Base-by-base conservation (phyloP, 306 rosid genomes). In the Dryas drummondii region DNA sequence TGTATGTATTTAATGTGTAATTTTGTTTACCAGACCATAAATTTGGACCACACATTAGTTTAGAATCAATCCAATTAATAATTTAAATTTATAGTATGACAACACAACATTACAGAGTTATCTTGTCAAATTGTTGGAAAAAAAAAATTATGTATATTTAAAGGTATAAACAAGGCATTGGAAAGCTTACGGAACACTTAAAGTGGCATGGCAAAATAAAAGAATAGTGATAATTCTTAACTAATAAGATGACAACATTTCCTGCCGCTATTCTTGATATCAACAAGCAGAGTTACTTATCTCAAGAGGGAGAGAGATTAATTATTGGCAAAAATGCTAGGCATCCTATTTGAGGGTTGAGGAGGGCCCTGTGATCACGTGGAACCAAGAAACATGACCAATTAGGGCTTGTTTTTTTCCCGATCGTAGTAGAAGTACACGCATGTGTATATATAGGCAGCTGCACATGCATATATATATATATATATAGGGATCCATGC, bases 401-500 rank as follows among this genome's bases (percentile, higher is more conserved):
- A 56, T 60, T 12, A 15, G 22, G n/a, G 9, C 3, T n/a, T 7
- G 11, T 42, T 26, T 42, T 41, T 26, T 4, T 53, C 44, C 68
- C 75, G 55, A 71, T 71, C 7, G 53, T 13, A 19, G 22, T 19
- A 22, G 19, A 9, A 37, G 12, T 14, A 26, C 26, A 68, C 49
- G 72, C 72, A 26, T 22, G 37, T 32, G 37, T 32, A 52, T 8
- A 27, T 5, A 12, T 49, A 14, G n/a, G 75, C 22, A 17, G n/a
- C 27, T 49, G 75, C 52, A 51, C 42, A 59, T 17, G 64, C 53
- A 11, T 1, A 49, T 37, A 22, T 22, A 55, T 64, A 11, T 1
- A 49, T 37, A 22, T 22, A 55, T 64, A 58, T 59, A 51, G 70
- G 70, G 80, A 77, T 77, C 70, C 63, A 69, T 69, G 73, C 58